Percentiles rank a stretch among this genome's conserved stretches.
Evolutionary conservation across 306 rosid genomes (phyloP).

Genomic region (Senna tora): DNA sequence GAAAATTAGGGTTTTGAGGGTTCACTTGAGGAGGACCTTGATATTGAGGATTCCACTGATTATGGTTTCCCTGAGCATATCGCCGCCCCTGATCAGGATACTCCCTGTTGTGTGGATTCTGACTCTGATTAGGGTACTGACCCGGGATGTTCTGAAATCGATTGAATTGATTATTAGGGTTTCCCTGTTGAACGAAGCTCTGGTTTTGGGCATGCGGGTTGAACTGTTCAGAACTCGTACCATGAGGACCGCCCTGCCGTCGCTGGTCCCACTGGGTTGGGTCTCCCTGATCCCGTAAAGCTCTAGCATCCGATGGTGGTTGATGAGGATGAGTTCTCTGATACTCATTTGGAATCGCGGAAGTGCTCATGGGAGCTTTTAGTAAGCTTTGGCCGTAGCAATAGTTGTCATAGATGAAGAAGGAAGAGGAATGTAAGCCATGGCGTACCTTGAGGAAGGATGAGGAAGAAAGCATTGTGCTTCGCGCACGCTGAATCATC

Average conservation of each 20-base stretch:
- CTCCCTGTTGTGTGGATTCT: no score
- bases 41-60: slow-evolving; percentile 35
- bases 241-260: slow-evolving; percentile 11
- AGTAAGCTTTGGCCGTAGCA: slow-evolving; percentile 1
- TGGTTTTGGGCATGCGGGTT: no score
- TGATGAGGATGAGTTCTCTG: slow-evolving; percentile 43
- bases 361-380: slow-evolving; percentile 53
- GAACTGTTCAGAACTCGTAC: not conserved
- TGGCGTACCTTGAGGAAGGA: slow-evolving; percentile 47
- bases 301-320: slow-evolving; percentile 50
- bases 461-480: slow-evolving; percentile 37
- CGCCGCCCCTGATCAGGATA: no score
- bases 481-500: slow-evolving; percentile 41
- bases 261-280: slow-evolving; percentile 41
- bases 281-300: slow-evolving; percentile 26
- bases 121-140: slow-evolving; percentile 17
- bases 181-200: no score
- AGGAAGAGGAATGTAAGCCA: slow-evolving; percentile 21
- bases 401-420: slow-evolving; percentile 16
- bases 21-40: slow-evolving; percentile 33
- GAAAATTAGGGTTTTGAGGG: slow-evolving; percentile 24
- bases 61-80: slow-evolving; percentile 35
- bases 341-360: slow-evolving; percentile 53
- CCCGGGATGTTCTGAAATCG: slow-evolving; percentile 14
- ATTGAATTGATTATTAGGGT: no score